Evolutionary conservation across 2,329 filamentous ascomycete species (phyloP).

Genomic region (Alternaria sp.): DNA sequence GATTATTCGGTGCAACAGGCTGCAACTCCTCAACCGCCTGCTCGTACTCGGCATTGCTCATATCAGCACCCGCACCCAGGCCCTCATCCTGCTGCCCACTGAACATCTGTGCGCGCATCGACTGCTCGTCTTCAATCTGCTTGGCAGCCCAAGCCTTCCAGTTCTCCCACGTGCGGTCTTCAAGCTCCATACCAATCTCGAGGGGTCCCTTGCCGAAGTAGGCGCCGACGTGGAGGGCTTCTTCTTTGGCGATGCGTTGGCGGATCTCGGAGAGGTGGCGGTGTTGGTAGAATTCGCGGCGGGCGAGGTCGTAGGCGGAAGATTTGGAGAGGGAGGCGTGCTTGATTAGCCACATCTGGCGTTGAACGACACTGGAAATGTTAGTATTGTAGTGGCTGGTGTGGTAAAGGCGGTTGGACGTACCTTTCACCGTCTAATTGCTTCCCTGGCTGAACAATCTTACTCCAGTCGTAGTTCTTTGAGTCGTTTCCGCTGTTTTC

Average conservation of each 20-base stretch:
- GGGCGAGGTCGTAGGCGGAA: slow-evolving; percentile 83
- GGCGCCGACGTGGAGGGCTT: slow-evolving; percentile 83
- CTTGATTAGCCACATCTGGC: slow-evolving; percentile 83
- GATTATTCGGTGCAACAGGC: slow-evolving; percentile 30
- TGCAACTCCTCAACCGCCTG: slow-evolving; percentile 49
- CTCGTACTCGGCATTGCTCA: slow-evolving; percentile 39
- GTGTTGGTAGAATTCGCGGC: slow-evolving; percentile 87
- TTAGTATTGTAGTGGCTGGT: neutral
- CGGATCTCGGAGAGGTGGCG: slow-evolving; percentile 85
- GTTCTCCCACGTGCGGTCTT: slow-evolving; percentile 78
- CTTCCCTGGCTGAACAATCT: slow-evolving; percentile 76
- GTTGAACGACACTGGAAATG: slow-evolving; percentile 79
- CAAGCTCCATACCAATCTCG: slow-evolving; percentile 81
- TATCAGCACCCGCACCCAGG: slow-evolving; percentile 27
- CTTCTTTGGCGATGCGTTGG: slow-evolving; percentile 82
- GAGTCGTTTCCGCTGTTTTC: slow-evolving; percentile 87
- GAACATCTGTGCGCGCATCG: slow-evolving; percentile 56
- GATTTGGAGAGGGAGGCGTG: slow-evolving; percentile 64
- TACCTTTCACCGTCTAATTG: slow-evolving; percentile 86
- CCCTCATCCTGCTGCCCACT: slow-evolving; percentile 47
- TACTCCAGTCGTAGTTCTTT: slow-evolving; percentile 80
- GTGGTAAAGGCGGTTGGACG: neutral
- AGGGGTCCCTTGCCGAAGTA: slow-evolving; percentile 82
- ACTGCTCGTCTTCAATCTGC: slow-evolving; percentile 60
- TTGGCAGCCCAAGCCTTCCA: slow-evolving; percentile 83